These are phyloP conservation scores for Blastobotrys serpentis DNA, from an alignment of 1,139 yeast genomes.

Conservation along the genomic window DNA sequence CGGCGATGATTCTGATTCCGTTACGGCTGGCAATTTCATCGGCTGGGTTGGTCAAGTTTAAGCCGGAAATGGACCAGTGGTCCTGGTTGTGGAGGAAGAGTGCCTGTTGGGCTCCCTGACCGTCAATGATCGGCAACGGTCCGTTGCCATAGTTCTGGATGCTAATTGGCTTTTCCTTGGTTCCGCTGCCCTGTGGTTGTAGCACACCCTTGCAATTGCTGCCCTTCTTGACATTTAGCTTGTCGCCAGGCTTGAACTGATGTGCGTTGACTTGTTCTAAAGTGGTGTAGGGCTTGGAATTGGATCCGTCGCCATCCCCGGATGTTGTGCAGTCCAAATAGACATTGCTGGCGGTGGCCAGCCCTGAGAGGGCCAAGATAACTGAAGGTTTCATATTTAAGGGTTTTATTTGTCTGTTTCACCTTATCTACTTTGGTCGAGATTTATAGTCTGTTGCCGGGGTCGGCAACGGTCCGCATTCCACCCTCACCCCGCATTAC, in stretches of 20 bases:
- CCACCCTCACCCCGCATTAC: neutral
- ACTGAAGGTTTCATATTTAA: neutral
- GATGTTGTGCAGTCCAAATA: constrained; percentile 7
- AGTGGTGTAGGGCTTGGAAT: constrained; percentile 2
- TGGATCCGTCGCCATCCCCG: constrained; percentile 6
- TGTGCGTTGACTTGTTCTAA: constrained; percentile 3
- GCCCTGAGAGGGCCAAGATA: neutral
- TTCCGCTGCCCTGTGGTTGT: constrained; percentile 8
- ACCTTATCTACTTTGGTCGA: neutral
- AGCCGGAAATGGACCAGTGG: constrained; percentile 5
- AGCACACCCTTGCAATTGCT: constrained; percentile 8
- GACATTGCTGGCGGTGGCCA: neutral
- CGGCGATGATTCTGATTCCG: constrained; percentile 4
- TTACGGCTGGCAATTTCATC: constrained; percentile 3
- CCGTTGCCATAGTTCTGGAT: constrained; percentile 8
- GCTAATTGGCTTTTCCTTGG: constrained; percentile 2
- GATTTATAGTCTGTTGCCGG: neutral
- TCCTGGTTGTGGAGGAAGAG: constrained; percentile 10
- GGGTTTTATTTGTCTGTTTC: neutral
- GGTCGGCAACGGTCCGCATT: neutral
- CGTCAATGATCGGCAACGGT: constrained; percentile 10
- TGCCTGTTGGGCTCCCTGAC: constrained; percentile 8
- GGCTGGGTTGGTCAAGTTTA: constrained; percentile 11
- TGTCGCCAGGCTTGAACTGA: constrained; percentile 9
- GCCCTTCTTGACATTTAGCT: constrained; percentile 6